phyloP scores from a whole-genome alignment of 2,329 filamentous ascomycete genomes.

The Coniochaeta ligniaria region DNA sequence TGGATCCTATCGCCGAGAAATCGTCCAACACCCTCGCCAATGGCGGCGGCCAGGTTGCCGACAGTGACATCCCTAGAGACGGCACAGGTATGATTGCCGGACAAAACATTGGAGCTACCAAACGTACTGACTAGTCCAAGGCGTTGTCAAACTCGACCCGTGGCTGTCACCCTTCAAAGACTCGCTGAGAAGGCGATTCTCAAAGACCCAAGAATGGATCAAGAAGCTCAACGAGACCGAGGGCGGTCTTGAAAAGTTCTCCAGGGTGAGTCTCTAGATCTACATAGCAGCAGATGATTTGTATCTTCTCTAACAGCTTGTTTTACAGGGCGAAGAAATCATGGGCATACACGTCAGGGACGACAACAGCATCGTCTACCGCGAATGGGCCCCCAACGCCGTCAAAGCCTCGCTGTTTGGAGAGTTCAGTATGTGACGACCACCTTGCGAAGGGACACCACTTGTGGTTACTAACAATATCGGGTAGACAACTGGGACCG shows the following conservation, averaged over 20 bases:
- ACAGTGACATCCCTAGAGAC: conserved; percentile 53
- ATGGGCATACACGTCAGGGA: conserved; percentile 78
- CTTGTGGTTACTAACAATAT: conserved; percentile 17
- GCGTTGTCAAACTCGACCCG: conserved; percentile 80
- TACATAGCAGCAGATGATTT: conserved; percentile 14
- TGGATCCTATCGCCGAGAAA: conserved; percentile 23
- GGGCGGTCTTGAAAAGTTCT: conserved; percentile 88
- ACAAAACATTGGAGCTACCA: neutral
- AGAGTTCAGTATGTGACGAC: conserved; percentile 70
- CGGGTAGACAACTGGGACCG: conserved; percentile 77
- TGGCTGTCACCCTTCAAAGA: conserved; percentile 83
- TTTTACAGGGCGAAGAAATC: conserved; percentile 66
- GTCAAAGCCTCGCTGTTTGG: conserved; percentile 78
- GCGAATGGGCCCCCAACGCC: conserved; percentile 95
- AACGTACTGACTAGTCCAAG: conserved; percentile 26
- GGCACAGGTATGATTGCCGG: conserved; percentile 58
- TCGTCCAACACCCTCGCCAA: conserved; percentile 36
- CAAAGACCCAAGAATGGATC: conserved; percentile 80
- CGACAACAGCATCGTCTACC: conserved; percentile 81
- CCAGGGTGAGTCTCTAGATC: conserved; percentile 46
- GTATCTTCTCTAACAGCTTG: neutral
- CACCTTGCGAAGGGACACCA: neutral
- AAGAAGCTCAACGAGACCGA: conserved; percentile 74
- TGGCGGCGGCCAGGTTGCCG: conserved; percentile 23
- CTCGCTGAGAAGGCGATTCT: conserved; percentile 66